These are phyloP conservation scores for Lithohypha guttulata DNA, from an alignment of 2,329 filamentous ascomycete genomes.

Conservation along the genomic window DNA sequence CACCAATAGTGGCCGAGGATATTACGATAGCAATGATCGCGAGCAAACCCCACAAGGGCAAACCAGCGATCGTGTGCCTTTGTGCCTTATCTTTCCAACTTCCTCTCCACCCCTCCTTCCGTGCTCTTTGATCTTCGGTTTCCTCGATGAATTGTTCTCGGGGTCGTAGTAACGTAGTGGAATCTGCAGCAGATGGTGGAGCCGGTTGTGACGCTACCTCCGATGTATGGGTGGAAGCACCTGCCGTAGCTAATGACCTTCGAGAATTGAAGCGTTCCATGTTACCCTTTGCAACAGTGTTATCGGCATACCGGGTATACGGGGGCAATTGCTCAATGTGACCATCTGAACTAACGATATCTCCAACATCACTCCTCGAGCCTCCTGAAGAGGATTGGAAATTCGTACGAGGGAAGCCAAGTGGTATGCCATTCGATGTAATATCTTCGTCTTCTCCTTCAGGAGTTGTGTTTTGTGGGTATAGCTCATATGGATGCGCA, in stretches of 20 bases:
- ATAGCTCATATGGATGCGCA: constrained; percentile 77
- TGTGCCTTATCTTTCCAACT: constrained; percentile 32
- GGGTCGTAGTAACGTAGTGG: constrained; percentile 4
- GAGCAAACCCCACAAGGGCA: constrained; percentile 43
- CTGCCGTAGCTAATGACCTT: not conserved
- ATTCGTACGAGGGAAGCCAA: constrained; percentile 60
- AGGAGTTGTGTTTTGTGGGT: constrained; percentile 63
- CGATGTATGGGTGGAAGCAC: constrained; percentile 4
- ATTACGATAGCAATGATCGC: constrained; percentile 37
- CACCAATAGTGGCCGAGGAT: constrained; percentile 41
- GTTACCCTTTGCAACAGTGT: constrained; percentile 48
- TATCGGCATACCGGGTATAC: constrained; percentile 80
- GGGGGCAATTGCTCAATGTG: constrained; percentile 86
- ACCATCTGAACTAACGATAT: constrained; percentile 76
- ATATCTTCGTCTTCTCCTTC: constrained; percentile 42
- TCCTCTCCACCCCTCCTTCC: constrained; percentile 27
- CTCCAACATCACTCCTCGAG: constrained; percentile 75
- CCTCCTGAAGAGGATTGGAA: constrained; percentile 61
- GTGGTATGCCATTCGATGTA: constrained; percentile 39
- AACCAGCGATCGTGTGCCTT: constrained; percentile 37
- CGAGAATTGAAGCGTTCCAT: constrained; percentile 17
- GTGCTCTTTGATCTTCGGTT: constrained; percentile 20
- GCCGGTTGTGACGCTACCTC: constrained; percentile 4
- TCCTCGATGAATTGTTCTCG: constrained; percentile 14
- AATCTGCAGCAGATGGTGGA: constrained; percentile 16